Conservation (phyloP, 805 yeast genomes). For the Candida andamanensis region DNA sequence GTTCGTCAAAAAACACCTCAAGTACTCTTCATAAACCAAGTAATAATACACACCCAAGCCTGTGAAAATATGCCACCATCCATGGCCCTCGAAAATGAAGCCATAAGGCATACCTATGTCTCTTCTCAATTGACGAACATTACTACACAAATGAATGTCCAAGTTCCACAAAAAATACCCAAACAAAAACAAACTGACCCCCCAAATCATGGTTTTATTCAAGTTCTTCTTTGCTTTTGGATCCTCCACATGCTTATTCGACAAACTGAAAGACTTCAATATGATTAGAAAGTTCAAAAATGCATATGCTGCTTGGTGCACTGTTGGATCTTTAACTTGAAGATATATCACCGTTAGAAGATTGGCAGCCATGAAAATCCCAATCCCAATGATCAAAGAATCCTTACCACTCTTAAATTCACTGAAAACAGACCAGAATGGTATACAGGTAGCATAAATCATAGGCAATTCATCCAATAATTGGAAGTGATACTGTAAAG, state of each 20-base stretch:
- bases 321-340: conserved; percentile 71
- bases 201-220: conserved; percentile 50
- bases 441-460: conserved; percentile 96
- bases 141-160: conserved; percentile 73
- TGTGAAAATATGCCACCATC: conserved; percentile 94
- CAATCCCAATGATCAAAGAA: conserved; percentile 41
- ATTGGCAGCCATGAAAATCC: conserved; percentile 50
- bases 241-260: conserved; percentile 50
- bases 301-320: conserved; percentile 87
- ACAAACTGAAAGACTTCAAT: conserved; percentile 49
- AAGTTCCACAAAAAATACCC: conserved; percentile 88
- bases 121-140: conserved; percentile 56
- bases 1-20: conserved; percentile 62
- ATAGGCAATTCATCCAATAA: conserved; percentile 93
- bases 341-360: conserved; percentile 68
- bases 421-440: conserved; percentile 78
- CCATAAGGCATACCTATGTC: conserved; percentile 79
- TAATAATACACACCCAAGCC: conserved; percentile 86
- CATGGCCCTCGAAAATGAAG: conserved; percentile 82
- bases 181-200: conserved; percentile 56
- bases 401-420: conserved; percentile 42
- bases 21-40: conserved; percentile 70
- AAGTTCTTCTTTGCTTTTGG: conserved; percentile 42
- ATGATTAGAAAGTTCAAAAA: conserved; percentile 70
- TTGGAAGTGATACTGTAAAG: conserved; percentile 83